Evolutionary conservation across 2,329 filamentous ascomycete species (phyloP).

Genomic region (Pseudohalonectria lignicola): DNA sequence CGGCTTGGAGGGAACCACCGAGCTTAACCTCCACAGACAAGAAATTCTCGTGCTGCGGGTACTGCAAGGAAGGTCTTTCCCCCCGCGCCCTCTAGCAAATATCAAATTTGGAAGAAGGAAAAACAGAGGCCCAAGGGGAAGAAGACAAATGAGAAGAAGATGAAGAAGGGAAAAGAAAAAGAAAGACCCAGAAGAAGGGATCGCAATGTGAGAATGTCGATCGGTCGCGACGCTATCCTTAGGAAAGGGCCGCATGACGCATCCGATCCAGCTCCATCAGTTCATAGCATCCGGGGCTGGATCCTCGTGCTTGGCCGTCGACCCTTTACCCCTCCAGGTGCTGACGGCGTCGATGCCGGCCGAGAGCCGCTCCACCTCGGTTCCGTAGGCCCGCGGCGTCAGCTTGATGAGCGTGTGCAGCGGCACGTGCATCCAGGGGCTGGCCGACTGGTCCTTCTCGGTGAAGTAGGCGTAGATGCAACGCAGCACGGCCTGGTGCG

Average conservation of each 20-base stretch:
- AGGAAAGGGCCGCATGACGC: no score
- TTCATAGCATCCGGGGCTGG: constrained; percentile 23
- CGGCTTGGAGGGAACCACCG: background rate
- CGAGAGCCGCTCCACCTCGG: constrained; percentile 76
- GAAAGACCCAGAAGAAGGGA: background rate
- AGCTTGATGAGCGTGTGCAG: constrained; percentile 94
- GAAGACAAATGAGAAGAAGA: background rate
- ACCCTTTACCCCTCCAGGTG: constrained; percentile 92
- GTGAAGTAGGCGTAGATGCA: constrained; percentile 99
- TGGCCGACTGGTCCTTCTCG: constrained; percentile 86
- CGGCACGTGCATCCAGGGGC: constrained; percentile 97
- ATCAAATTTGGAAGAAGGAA: no score
- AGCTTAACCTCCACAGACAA: background rate
- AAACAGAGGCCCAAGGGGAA: no score
- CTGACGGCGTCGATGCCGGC: constrained; percentile 93
- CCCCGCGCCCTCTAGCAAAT: no score
- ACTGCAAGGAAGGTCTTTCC: no score
- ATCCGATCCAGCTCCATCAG: no score
- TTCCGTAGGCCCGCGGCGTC: constrained; percentile 88
- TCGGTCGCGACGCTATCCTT: no score
- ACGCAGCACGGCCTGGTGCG: constrained; percentile 89
- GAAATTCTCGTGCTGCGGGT: no score
- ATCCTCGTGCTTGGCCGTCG: constrained; percentile 77
- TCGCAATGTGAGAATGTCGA: no score
- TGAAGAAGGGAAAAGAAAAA: background rate